A percentile compares a stretch with the other conserved stretches of the same genome.
These are phyloP conservation scores for Samsoniella hepiali DNA, from an alignment of 2,329 filamentous ascomycete genomes.

Conservation along the genomic window DNA sequence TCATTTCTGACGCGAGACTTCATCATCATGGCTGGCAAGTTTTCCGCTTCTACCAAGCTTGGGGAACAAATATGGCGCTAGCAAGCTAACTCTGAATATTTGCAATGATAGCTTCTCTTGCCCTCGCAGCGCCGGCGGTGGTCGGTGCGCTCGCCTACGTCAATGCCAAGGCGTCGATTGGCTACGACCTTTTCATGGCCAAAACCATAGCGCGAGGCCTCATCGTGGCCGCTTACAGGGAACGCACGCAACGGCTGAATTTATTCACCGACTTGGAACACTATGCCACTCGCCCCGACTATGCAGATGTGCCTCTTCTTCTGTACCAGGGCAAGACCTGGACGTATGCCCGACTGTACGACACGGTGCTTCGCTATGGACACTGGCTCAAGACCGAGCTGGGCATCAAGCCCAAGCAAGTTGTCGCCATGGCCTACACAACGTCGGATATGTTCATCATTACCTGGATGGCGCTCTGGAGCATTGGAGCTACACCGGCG, in stretches of 20 bases:
- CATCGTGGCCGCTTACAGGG: not conserved
- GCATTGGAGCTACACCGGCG: slow-evolving; percentile 76
- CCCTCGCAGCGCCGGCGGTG: not conserved
- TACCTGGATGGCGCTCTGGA: slow-evolving; percentile 74
- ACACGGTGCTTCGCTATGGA: slow-evolving; percentile 67
- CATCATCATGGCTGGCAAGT: no score
- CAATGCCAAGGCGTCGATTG: not conserved
- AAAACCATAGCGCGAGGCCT: not conserved
- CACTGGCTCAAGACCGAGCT: slow-evolving; percentile 67
- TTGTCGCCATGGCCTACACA: slow-evolving; percentile 77
- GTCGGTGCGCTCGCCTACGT: slow-evolving; percentile 1
- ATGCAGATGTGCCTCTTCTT: slow-evolving; percentile 54
- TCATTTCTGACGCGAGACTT: no score
- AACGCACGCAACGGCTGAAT: not conserved
- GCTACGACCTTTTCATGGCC: not conserved
- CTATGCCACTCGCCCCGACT: not conserved
- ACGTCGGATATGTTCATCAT: slow-evolving; percentile 79
- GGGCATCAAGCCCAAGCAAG: slow-evolving; percentile 64
- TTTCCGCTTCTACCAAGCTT: no score
- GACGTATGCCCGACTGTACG: slow-evolving; percentile 73
- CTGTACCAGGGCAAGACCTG: slow-evolving; percentile 66
- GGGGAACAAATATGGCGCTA: no score
- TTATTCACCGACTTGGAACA: slow-evolving; percentile 2
- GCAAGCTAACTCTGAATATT: no score
- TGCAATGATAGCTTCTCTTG: not conserved